Percentiles rank a stretch among this genome's conserved stretches.
phyloP scores from a whole-genome alignment of 164 flowering plant genomes.

The Kingdonia uniflora region DNA sequence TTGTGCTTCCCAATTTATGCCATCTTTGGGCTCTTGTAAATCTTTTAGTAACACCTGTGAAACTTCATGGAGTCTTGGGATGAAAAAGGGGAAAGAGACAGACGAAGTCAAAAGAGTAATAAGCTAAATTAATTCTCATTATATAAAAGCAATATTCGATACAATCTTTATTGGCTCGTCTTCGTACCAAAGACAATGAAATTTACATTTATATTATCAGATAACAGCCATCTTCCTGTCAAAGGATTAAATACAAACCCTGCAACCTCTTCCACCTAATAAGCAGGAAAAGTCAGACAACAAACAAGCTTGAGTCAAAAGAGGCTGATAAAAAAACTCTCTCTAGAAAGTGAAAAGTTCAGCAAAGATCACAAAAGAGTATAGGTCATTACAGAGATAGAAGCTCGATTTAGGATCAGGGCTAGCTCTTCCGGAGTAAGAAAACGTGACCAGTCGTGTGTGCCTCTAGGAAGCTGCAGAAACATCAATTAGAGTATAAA shows the following conservation, averaged over 20 bases:
- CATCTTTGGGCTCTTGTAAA: too few species aligned
- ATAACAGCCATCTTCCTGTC: conserved; percentile 65
- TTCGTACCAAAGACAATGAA: conserved; percentile 68
- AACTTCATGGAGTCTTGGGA: too few species aligned
- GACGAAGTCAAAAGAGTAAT: too few species aligned
- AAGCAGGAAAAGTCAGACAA: conserved; percentile 6
- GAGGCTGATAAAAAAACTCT: too few species aligned
- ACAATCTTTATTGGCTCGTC: conserved; percentile 16
- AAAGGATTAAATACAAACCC: conserved; percentile 77
- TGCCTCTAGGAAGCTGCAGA: conserved; percentile 71
- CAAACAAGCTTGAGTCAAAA: neutral
- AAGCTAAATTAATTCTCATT: too few species aligned
- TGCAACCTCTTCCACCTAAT: conserved; percentile 79
- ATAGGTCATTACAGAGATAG: conserved; percentile 43
- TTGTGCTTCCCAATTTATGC: too few species aligned
- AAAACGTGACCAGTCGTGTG: conserved; percentile 89
- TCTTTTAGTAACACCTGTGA: too few species aligned
- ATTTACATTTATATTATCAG: conserved; percentile 72
- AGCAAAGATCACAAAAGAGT: neutral
- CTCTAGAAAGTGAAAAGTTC: too few species aligned
- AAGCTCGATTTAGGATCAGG: conserved; percentile 63
- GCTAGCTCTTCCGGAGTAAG: conserved; percentile 85
- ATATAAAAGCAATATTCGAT: neutral
- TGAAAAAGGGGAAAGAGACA: too few species aligned
- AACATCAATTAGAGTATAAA: neutral